Evolutionary conservation across 345 rosid genomes (phyloP).

Genomic region (Physaria fendleri): DNA sequence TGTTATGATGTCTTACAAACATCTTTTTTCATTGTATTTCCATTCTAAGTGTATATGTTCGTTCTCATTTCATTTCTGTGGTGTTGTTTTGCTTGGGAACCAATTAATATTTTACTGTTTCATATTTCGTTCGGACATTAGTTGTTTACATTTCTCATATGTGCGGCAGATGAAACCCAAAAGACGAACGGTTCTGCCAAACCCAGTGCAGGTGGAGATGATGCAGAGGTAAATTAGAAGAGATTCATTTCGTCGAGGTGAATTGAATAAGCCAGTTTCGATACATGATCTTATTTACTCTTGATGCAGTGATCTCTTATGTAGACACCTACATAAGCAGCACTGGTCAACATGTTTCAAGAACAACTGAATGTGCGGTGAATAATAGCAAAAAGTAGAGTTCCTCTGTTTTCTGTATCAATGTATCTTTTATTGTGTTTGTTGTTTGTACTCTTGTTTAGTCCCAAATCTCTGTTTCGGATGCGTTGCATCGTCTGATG

Average conservation of each 20-base stretch:
- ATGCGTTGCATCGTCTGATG: conserved; percentile 11
- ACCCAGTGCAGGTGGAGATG: conserved; percentile 35
- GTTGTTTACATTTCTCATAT: background rate
- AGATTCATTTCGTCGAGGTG: background rate
- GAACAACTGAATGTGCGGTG: conserved; percentile 27
- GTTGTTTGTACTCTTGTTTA: conserved; percentile 15
- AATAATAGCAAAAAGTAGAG: conserved; percentile 19
- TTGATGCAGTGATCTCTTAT: conserved; percentile 20
- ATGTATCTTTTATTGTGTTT: conserved; percentile 21
- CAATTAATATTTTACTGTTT: background rate
- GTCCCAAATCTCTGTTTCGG: conserved; percentile 5
- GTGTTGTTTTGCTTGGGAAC: background rate
- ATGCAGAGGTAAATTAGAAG: conserved; percentile 27
- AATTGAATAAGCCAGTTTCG: background rate
- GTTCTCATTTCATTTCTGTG: background rate
- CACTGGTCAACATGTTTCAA: conserved; percentile 14
- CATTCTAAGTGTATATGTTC: background rate
- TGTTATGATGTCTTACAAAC: background rate
- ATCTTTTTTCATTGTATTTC: background rate
- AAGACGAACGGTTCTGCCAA: conserved; percentile 42
- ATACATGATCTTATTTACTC: conserved; percentile 5
- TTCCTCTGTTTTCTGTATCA: conserved; percentile 17
- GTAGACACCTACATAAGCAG: conserved; percentile 12
- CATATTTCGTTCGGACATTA: background rate
- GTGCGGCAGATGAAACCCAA: conserved; percentile 36